Evolutionary conservation across 441 rosid genomes (phyloP).

Genomic region (Populus hybrid): DNA sequence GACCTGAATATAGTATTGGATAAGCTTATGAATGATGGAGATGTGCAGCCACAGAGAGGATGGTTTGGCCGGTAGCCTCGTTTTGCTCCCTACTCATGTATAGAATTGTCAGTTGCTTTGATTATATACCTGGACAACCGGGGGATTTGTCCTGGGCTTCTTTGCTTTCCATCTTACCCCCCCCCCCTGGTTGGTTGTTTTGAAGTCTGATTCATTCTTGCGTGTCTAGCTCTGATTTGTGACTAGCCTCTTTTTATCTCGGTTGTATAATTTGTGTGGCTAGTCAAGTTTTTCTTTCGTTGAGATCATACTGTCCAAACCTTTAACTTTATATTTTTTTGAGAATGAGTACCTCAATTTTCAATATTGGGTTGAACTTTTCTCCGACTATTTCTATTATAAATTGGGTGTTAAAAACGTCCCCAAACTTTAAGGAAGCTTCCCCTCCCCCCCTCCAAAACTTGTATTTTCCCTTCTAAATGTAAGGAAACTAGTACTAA

Average conservation of each 20-base stretch:
- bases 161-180: not conserved
- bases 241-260: conserved; percentile 13
- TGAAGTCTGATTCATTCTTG: conserved; percentile 9
- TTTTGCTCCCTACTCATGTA: conserved; percentile 33
- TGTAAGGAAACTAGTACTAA: too few relatives aligned
- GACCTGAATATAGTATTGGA: conserved; percentile 86
- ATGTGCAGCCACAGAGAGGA: conserved; percentile 60
- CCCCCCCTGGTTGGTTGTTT: not conserved
- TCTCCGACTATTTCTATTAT: too few relatives aligned
- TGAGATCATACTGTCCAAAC: not conserved
- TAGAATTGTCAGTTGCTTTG: conserved; percentile 25
- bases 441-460: too few relatives aligned
- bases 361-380: too few relatives aligned
- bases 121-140: conserved; percentile 5
- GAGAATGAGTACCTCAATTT: not conserved
- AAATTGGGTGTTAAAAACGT: too few relatives aligned
- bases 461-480: too few relatives aligned
- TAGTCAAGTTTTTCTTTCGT: conserved; percentile 5
- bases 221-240: conserved; percentile 16
- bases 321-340: too few relatives aligned
- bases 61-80: conserved; percentile 66
- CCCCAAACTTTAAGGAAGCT: too few relatives aligned
- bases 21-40: conserved; percentile 86
- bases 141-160: not conserved
- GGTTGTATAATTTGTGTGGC: conserved; percentile 26